These are phyloP conservation scores for Scytalidium lignicola DNA, from an alignment of 2,329 filamentous ascomycete genomes.

Conservation along the genomic window DNA sequence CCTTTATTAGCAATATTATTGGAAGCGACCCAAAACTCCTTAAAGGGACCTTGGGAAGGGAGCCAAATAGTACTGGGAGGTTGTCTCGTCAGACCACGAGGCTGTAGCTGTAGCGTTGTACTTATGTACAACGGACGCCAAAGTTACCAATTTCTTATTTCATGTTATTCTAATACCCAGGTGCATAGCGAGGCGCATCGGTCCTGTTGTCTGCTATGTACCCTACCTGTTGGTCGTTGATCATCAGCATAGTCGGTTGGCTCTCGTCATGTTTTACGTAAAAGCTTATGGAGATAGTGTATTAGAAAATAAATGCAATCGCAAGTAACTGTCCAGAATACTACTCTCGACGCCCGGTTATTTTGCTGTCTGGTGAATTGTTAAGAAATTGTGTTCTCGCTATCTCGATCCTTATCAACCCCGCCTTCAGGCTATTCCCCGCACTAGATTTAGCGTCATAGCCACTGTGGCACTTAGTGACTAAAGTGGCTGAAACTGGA, in stretches of 20 bases:
- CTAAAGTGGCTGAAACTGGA: neutral
- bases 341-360: neutral
- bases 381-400: neutral
- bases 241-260: neutral
- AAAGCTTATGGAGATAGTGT: neutral
- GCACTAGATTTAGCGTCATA: neutral
- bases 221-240: neutral
- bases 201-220: slow-evolving; percentile 1
- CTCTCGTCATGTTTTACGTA: neutral
- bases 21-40: slow-evolving; percentile 59
- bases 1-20: slow-evolving; percentile 58
- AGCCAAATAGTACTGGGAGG: neutral
- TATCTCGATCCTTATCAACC: neutral
- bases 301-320: neutral
- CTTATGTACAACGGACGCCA: neutral
- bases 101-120: neutral
- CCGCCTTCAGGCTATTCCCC: neutral
- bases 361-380: neutral
- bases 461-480: neutral
- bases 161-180: slow-evolving; percentile 14
- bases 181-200: slow-evolving; percentile 24
- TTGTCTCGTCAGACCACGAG: slow-evolving; percentile 1
- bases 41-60: slow-evolving; percentile 26
- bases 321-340: neutral
- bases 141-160: neutral